Conservation (phyloP, 768 basidiomycete species). For the Leucosporidium scottii region DNA sequence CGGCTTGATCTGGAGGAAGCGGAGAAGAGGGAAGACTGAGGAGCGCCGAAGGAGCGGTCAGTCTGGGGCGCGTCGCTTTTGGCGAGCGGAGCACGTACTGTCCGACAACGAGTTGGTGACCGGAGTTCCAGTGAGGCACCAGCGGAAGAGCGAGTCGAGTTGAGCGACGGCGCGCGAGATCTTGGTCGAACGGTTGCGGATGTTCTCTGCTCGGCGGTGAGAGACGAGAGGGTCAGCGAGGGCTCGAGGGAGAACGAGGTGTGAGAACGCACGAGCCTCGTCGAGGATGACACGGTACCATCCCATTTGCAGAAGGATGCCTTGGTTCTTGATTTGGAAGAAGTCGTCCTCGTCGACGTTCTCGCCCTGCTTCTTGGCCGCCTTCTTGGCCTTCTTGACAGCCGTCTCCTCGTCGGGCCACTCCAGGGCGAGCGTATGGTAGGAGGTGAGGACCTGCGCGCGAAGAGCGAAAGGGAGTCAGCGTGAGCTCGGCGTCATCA, state of each 20-base stretch:
- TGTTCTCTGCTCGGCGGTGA: constrained; percentile 42
- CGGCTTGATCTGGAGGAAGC: constrained; percentile 55
- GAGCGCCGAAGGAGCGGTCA: constrained; percentile 47
- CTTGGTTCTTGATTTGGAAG: constrained; percentile 35
- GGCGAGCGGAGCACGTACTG: constrained; percentile 16
- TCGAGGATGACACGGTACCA: constrained; percentile 46
- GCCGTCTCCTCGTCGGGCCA: constrained; percentile 42
- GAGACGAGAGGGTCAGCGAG: constrained; percentile 44
- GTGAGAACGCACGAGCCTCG: constrained; percentile 46
- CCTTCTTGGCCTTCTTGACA: constrained; percentile 32
- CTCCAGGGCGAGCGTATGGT: constrained; percentile 69
- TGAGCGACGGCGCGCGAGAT: constrained; percentile 54
- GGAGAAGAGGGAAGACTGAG: constrained; percentile 66
- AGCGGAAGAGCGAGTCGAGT: constrained; percentile 53
- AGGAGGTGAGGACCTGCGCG: constrained; percentile 31
- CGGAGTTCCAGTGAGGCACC: constrained; percentile 55
- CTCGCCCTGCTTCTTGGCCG: constrained; percentile 30
- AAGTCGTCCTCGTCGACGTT: constrained; percentile 25
- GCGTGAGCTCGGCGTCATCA: no score
- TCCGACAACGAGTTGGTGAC: constrained; percentile 81
- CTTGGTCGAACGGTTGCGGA: constrained; percentile 42
- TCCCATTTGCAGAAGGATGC: constrained; percentile 40
- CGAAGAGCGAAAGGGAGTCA: not conserved
- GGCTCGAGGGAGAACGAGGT: constrained; percentile 8
- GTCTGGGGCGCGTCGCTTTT: not conserved